These are phyloP conservation scores for Kwoniella sp. DNA, from an alignment of 768 basidiomycete genomes.

Conservation along the genomic window DNA sequence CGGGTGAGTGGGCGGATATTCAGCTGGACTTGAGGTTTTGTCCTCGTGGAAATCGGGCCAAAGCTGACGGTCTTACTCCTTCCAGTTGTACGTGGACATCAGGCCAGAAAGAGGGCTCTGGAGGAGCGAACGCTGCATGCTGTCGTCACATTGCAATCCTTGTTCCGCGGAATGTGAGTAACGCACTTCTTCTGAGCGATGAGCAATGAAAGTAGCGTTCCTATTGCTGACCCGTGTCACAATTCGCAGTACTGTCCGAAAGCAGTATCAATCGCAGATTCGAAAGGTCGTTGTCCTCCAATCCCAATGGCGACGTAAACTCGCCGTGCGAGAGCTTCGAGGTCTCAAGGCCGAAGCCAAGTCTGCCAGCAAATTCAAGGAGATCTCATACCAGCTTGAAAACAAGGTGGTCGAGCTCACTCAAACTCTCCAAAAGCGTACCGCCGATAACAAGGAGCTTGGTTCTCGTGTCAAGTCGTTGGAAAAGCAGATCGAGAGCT, in stretches of 20 bases:
- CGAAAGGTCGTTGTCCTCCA: slow-evolving; percentile 80
- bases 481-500: slow-evolving; percentile 81
- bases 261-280: slow-evolving; percentile 54
- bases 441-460: slow-evolving; percentile 85
- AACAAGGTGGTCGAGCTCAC: slow-evolving; percentile 99
- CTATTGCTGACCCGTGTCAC: slow-evolving; percentile 40
- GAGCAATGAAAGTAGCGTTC: no score
- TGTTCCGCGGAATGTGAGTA: slow-evolving; percentile 85
- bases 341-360: slow-evolving; percentile 85
- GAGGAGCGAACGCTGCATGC: slow-evolving; percentile 66
- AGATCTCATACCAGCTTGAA: slow-evolving; percentile 94
- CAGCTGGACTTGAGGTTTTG: not conserved
- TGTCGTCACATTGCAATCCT: slow-evolving; percentile 73
- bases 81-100: slow-evolving; percentile 51
- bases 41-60: not conserved
- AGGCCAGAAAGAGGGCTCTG: slow-evolving; percentile 42
- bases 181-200: slow-evolving; percentile 3
- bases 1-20: slow-evolving; percentile 69
- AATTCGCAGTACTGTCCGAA: slow-evolving; percentile 42
- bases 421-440: slow-evolving; percentile 85
- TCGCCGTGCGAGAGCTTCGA: slow-evolving; percentile 83
- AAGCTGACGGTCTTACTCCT: not conserved
- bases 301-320: slow-evolving; percentile 84
- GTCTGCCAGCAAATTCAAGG: slow-evolving; percentile 95
- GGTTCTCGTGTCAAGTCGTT: slow-evolving; percentile 73